Evolutionary conservation across 306 rosid species (phyloP).

Genomic region (Cucumis cinereus): DNA sequence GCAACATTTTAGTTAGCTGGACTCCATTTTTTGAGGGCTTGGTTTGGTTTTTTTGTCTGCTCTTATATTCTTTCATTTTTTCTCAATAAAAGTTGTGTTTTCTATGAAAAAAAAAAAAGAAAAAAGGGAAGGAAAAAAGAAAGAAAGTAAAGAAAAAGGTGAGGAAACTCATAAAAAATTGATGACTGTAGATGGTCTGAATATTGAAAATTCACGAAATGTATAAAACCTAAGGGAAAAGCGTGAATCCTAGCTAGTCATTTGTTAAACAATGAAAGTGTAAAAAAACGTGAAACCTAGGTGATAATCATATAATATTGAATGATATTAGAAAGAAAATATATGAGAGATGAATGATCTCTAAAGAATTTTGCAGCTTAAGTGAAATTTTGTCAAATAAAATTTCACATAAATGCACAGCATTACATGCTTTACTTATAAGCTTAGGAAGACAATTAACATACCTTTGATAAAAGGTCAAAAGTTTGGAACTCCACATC

Average conservation of each 20-base stretch:
- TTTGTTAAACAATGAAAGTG: not conserved
- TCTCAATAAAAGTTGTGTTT: no score
- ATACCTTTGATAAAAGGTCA: not conserved
- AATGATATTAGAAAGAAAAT: not conserved
- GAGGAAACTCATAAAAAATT: not conserved
- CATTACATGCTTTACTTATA: not conserved
- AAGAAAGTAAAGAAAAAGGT: no score
- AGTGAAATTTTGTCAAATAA: not conserved
- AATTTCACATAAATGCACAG: not conserved
- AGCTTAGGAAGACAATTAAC: not conserved
- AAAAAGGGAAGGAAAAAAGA: no score
- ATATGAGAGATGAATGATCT: not conserved
- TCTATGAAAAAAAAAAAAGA: no score
- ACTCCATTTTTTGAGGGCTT: no score
- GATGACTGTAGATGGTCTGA: not conserved
- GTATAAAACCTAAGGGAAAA: not conserved
- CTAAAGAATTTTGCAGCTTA: not conserved
- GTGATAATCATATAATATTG: not conserved
- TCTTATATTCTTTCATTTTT: no score
- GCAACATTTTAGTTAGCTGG: no score
- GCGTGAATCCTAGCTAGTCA: not conserved
- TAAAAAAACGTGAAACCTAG: not conserved
- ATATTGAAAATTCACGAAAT: not conserved
- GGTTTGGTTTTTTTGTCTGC: no score
- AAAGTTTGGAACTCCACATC: not conserved